phyloP scores from a whole-genome alignment of 176 grass and related monocot species.

The Musa itinerans region DNA sequence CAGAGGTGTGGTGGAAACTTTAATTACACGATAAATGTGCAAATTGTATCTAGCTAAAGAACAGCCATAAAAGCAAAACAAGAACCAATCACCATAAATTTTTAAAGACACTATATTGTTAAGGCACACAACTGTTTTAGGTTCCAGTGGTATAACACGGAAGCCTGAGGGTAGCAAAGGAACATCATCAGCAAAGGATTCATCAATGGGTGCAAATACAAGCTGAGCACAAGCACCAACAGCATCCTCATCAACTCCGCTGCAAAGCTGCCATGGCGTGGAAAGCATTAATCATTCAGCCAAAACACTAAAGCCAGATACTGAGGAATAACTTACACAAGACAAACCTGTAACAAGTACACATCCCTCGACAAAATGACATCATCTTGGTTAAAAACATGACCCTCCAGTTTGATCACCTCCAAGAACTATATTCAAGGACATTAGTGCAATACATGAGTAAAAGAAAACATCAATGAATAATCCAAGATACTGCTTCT shows the following conservation, averaged over 20 bases:
- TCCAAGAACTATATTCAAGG: constrained; percentile 56
- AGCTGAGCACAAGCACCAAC: constrained; percentile 70
- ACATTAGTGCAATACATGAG: background rate
- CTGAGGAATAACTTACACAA: background rate
- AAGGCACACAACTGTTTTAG: constrained; percentile 39
- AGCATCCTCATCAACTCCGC: constrained; percentile 73
- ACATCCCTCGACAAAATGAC: constrained; percentile 67
- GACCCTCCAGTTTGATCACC: constrained; percentile 75
- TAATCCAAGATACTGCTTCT: background rate
- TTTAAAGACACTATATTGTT: background rate
- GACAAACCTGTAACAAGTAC: constrained; percentile 68
- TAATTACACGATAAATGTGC: too few relatives aligned
- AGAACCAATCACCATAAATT: background rate
- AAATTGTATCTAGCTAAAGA: too few relatives aligned
- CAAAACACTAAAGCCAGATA: background rate
- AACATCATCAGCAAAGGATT: constrained; percentile 87
- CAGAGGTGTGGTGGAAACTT: too few relatives aligned
- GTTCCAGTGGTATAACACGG: constrained; percentile 74
- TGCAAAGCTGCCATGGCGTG: constrained; percentile 48
- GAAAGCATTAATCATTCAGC: background rate
- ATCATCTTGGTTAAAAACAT: constrained; percentile 68
- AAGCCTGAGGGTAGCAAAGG: constrained; percentile 84
- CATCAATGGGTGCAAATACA: constrained; percentile 92
- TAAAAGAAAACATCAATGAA: background rate
- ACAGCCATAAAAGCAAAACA: background rate